phyloP scores from a whole-genome alignment of 345 rosid species.

The Citrus cavaleriei region DNA sequence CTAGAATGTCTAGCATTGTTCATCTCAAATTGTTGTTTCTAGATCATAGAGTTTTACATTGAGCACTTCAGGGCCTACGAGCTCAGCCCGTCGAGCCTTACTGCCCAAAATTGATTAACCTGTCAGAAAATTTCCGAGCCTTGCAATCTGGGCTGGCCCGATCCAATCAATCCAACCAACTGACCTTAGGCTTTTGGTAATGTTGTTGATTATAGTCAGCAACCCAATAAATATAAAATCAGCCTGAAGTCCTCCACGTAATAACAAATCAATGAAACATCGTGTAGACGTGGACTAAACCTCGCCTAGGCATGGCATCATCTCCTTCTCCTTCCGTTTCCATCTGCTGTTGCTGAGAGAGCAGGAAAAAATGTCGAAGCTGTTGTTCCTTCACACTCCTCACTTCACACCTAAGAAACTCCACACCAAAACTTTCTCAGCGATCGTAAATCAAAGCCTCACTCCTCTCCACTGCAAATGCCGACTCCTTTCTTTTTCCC shows the following conservation, averaged over 20 bases:
- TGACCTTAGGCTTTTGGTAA: too few relatives aligned
- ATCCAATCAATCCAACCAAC: neutral
- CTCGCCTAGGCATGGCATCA: conserved; percentile 12
- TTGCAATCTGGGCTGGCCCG: neutral
- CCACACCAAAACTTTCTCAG: conserved; percentile 23
- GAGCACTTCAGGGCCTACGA: neutral
- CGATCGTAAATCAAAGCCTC: conserved; percentile 22
- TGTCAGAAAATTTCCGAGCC: neutral
- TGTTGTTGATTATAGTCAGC: neutral
- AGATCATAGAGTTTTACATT: neutral
- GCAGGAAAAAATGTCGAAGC: conserved; percentile 48
- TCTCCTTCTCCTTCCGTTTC: neutral
- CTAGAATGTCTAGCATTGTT: too few relatives aligned
- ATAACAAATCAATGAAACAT: neutral
- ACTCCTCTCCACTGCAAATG: conserved; percentile 26
- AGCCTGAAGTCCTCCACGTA: neutral
- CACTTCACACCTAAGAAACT: conserved; percentile 33
- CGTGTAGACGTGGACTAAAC: conserved; percentile 23
- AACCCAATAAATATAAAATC: neutral
- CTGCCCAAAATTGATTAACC: neutral
- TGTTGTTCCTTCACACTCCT: conserved; percentile 44
- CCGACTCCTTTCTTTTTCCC: conserved; percentile 1
- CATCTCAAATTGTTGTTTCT: too few relatives aligned
- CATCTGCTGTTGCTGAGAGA: neutral
- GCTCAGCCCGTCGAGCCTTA: neutral